Evolutionary conservation across 2,329 filamentous ascomycete species (phyloP), one percentile per base, ranked within the genome.

Genomic region (Zarea fungicola): DNA sequence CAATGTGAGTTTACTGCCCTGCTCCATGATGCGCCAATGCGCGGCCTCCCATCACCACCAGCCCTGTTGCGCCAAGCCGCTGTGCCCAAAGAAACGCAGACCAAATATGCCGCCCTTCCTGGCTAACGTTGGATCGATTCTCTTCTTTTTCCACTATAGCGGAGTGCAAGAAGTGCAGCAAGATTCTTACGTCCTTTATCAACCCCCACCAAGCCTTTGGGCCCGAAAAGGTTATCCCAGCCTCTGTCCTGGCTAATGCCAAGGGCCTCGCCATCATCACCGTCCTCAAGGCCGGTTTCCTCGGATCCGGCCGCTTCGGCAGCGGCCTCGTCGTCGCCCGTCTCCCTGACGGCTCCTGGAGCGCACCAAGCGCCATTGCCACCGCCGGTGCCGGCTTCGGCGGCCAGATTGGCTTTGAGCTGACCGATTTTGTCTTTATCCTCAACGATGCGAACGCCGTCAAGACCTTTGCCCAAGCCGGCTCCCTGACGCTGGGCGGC

Each of bases 381-480:
- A 90, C 87, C 1, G 83, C 85, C 23, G 89, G 89, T 57, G 89
- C 84, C 48, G 89, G 88, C 21, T 87, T 95, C 56, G 88, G 88
- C 57, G 88, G 88, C 34, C 88, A 93, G 70, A 89, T 95, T 61
- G 88, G 88, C 29, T 88, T 92, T 67, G 89, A 95, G 68, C 69
- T 95, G 53, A 93, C 89, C 51, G 89, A 93, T 66, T 99, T 99
- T 64, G 93, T 99, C 65, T 97, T 99, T 71, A 96, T 99, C 56
- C 83, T 99, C 56, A 99, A 99, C 71, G 92, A 99, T 63, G 75
- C 83, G 35, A 81, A 76, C 51, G 92, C 93, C 37, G 92, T 99
- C 56, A 89, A 89, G 67, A 91, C 92, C 8, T 97, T 99, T 68
- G 89, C 91, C 6, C 92, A 97, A 67, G 83, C 86, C 32, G 93